These are phyloP conservation scores for Oryza rufipogon DNA, from an alignment of 176 grass and related monocot genomes.

Conservation along the genomic window DNA sequence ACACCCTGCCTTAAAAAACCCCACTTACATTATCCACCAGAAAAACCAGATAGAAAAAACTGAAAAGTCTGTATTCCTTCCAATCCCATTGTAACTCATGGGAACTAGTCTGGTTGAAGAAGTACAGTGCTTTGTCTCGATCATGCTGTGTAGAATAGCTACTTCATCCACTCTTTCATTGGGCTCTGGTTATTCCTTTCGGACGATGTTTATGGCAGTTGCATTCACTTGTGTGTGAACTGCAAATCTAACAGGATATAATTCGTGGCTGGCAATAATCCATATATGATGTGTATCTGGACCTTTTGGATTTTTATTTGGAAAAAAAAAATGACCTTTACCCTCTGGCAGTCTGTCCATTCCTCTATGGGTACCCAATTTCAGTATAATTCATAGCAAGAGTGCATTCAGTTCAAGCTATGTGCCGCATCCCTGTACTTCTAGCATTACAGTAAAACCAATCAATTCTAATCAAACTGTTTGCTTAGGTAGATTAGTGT, in stretches of 20 bases:
- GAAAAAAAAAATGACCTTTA: background rate
- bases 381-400: background rate
- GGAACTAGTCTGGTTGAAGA: background rate
- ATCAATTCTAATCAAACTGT: constrained; percentile 7
- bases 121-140: background rate
- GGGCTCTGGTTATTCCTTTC: constrained; percentile 20
- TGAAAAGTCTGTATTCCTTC: too few relatives aligned
- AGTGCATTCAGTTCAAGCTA: background rate
- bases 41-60: too few relatives aligned
- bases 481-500: background rate
- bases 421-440: background rate
- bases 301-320: constrained; percentile 20
- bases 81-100: too few relatives aligned
- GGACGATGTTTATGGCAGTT: constrained; percentile 17
- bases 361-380: background rate
- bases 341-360: background rate
- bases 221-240: constrained; percentile 13
- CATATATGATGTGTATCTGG: background rate
- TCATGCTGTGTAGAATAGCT: constrained; percentile 11
- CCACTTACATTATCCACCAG: too few relatives aligned
- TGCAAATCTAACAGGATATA: constrained; percentile 5
- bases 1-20: too few relatives aligned
- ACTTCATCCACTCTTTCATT: constrained; percentile 2
- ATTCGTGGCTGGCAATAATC: constrained; percentile 21
- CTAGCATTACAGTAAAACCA: constrained; percentile 11